Percentiles rank a stretch among this genome's conserved stretches.
Conservation (phyloP, 306 rosid genomes). For the Myrica gale region DNA sequence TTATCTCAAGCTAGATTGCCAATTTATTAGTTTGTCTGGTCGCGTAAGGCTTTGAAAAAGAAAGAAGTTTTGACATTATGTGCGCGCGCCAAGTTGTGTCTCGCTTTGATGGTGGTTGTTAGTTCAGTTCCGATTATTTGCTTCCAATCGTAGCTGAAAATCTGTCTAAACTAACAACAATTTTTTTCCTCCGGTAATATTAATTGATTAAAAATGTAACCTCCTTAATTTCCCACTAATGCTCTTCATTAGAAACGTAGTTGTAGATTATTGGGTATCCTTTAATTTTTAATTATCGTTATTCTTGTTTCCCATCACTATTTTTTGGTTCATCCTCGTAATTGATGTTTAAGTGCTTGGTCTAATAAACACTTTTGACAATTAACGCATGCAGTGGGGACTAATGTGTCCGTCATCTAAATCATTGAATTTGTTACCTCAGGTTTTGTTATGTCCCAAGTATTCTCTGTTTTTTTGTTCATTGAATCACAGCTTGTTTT, state of each 20-base stretch:
- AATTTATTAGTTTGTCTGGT: background rate
- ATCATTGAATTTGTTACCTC: background rate
- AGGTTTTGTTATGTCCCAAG: background rate
- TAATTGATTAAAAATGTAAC: background rate
- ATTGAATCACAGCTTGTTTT: background rate
- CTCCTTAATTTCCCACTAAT: conserved; percentile 8
- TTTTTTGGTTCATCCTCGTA: conserved; percentile 15
- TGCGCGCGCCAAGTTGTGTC: conserved; percentile 4
- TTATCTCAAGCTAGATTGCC: background rate
- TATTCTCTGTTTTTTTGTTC: background rate
- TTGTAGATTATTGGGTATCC: conserved; percentile 20
- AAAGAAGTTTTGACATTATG: background rate
- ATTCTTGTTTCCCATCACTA: background rate
- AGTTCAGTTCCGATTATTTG: conserved; percentile 7
- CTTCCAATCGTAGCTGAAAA: conserved; percentile 1
- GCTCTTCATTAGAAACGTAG: conserved; percentile 11
- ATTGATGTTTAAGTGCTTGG: background rate
- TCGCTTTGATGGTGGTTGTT: conserved; percentile 22
- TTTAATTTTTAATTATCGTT: conserved; percentile 25
- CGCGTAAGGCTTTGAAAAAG: background rate
- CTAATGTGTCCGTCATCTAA: background rate
- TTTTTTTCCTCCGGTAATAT: no score
- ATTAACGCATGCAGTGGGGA: background rate
- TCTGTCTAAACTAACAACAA: conserved; percentile 11
- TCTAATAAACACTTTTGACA: background rate